These are phyloP conservation scores for Pseudonectria buxi DNA, from an alignment of 2,329 filamentous ascomycete species.

Conservation along the genomic window DNA sequence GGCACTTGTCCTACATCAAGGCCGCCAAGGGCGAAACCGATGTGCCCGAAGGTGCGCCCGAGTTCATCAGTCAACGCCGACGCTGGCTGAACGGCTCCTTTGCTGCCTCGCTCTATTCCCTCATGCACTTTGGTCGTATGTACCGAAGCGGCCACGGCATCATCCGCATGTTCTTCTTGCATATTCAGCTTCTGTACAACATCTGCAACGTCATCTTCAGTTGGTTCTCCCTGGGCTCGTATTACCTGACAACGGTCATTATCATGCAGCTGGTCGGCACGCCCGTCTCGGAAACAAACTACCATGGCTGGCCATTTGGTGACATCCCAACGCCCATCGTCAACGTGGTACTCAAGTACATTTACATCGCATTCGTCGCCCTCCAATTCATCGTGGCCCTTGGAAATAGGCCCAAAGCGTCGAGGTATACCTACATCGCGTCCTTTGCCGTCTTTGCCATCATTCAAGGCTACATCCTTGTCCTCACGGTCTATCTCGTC, in stretches of 20 bases:
- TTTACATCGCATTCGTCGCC: slow-evolving; percentile 79
- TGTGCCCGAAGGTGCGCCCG: slow-evolving; percentile 83
- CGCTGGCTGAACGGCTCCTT: slow-evolving; percentile 97
- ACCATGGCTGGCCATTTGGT: slow-evolving; percentile 77
- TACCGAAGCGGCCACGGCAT: slow-evolving; percentile 94
- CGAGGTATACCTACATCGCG: slow-evolving; percentile 75
- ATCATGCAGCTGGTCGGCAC: slow-evolving; percentile 89
- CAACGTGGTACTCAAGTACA: slow-evolving; percentile 78
- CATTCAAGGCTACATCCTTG: slow-evolving; percentile 78
- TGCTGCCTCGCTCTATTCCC: slow-evolving; percentile 83
- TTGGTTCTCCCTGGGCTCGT: slow-evolving; percentile 79
- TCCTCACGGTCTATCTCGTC: slow-evolving; percentile 78
- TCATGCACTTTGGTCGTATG: slow-evolving; percentile 93
- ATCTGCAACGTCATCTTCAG: slow-evolving; percentile 73
- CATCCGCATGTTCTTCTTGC: slow-evolving; percentile 91
- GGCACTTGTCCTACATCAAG: slow-evolving; percentile 95
- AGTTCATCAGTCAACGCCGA: slow-evolving; percentile 91
- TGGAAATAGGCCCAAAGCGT: slow-evolving; percentile 88
- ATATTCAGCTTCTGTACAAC: slow-evolving; percentile 89
- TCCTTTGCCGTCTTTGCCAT: slow-evolving; percentile 77
- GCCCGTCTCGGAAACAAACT: slow-evolving; percentile 37
- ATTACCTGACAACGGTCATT: slow-evolving; percentile 86
- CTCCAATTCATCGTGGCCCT: slow-evolving; percentile 89
- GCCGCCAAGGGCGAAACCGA: slow-evolving; percentile 93
- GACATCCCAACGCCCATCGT: slow-evolving; percentile 72